Base-by-base conservation (phyloP, 768 basidiomycete genomes). In the Russula emetica region DNA sequence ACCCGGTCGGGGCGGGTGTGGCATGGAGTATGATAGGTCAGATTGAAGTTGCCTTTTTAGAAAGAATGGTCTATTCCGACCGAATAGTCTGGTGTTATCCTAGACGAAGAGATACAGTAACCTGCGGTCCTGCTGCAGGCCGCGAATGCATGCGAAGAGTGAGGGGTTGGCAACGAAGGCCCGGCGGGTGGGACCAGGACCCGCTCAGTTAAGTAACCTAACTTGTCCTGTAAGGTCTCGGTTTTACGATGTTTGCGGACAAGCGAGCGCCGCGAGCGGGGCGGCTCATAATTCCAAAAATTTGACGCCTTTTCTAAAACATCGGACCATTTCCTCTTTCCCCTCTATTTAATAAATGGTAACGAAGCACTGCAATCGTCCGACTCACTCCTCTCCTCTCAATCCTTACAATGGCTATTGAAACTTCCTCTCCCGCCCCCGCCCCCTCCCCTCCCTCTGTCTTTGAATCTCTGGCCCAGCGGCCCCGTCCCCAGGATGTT, bases 401-500 rank as follows among this genome's bases (percentile, higher is more conserved):
- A 58, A 22, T 30, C n/a, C 20, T 26, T 47, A 62, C 67, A 66
- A 68, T 68, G 67, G 67, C 67, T 22, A 68, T 68, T 24, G 67
- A 68, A 16, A 63, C 66, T 13, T 5, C 65, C 26, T 24, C 57
- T 16, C 7, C 67, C 13, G 1, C 34, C 20, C 18, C n/a, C 56
- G 1, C 38, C n/a, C 20, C 22, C 49, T 28, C 66, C 32, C 30
- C 57, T 38, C 65, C 51, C 55, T 54, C 66, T 42, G 61, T 67
- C 51, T 68, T 68, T 50, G 67, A 68, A 9, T 50, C 66, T 10
- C 65, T 63, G 58, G 64, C 66, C 6, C 58, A 68, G 53, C 66
- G 62, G 28, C 66, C 68, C 36, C 68, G 68, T 20, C 68, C 68
- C 0, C 59, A 60, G 57, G 68, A 69, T 67, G 66, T 69, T 28